Evolutionary conservation across 23 red algal species (phyloP).

Genomic region (Gracilaria gracilis): DNA sequence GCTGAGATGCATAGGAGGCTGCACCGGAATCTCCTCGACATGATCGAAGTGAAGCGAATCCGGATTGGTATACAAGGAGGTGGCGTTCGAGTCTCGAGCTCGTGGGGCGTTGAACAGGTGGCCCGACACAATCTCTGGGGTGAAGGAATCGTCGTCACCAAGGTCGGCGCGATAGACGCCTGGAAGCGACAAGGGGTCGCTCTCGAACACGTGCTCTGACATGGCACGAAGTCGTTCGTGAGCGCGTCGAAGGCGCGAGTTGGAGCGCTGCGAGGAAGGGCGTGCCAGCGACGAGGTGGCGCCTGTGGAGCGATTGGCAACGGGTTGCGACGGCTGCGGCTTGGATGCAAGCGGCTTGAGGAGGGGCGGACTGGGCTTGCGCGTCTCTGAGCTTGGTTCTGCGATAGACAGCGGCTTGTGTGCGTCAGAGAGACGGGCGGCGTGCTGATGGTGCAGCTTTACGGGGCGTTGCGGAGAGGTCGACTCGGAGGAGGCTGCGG

Average conservation of each 20-base stretch:
- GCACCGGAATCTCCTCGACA: not conserved
- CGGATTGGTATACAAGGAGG: not conserved
- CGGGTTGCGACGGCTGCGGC: not conserved
- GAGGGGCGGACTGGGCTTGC: not conserved
- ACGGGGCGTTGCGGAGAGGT: not conserved
- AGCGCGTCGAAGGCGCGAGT: conserved; percentile 23
- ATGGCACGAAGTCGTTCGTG: conserved; percentile 34
- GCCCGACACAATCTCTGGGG: conserved; percentile 66
- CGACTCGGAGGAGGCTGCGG: not conserved
- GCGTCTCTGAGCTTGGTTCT: not conserved
- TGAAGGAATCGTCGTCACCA: conserved; percentile 65
- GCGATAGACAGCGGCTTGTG: not conserved
- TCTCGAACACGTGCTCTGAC: conserved; percentile 13
- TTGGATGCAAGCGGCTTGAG: not conserved
- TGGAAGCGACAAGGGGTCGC: conserved; percentile 23
- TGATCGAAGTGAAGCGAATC: not conserved
- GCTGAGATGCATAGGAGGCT: not conserved
- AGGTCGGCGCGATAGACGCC: conserved; percentile 35
- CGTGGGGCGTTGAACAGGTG: conserved; percentile 52
- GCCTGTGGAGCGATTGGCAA: not conserved
- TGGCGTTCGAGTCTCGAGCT: not conserved
- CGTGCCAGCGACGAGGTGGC: not conserved
- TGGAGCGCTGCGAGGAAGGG: not conserved
- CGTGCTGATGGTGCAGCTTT: not conserved
- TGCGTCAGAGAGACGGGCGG: not conserved